Evolutionary conservation across 2,329 filamentous ascomycete species (phyloP).

Genomic region (Hortaea werneckii): DNA sequence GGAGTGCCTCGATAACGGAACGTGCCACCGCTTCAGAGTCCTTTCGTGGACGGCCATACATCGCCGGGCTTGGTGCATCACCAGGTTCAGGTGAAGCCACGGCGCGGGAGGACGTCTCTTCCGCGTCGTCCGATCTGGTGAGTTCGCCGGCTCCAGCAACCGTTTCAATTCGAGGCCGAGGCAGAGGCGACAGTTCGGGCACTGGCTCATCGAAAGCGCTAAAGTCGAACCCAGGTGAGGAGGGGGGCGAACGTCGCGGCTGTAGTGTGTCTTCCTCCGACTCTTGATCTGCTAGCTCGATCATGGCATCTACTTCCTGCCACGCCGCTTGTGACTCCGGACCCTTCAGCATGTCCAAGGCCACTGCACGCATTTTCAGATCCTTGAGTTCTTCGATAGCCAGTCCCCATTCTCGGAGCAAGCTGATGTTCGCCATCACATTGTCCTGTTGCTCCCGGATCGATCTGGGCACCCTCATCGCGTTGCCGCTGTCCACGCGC

Average conservation of each 20-base stretch:
- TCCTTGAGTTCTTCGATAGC: slow-evolving; percentile 77
- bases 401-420: slow-evolving; percentile 69
- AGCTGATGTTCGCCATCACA: slow-evolving; percentile 72
- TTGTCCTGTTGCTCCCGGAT: slow-evolving; percentile 76
- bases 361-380: slow-evolving; percentile 58
- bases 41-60: slow-evolving; percentile 36
- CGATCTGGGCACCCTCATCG: slow-evolving; percentile 65
- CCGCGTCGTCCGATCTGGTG: not conserved
- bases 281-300: slow-evolving; percentile 65
- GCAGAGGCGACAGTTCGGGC: not conserved
- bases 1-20: slow-evolving; percentile 51
- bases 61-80: too few species aligned
- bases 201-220: slow-evolving; percentile 44
- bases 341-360: slow-evolving; percentile 55
- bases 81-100: not conserved
- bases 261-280: slow-evolving; percentile 45
- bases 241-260: slow-evolving; percentile 44
- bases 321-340: slow-evolving; percentile 49
- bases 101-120: not conserved
- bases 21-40: slow-evolving; percentile 50
- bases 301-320: slow-evolving; percentile 78
- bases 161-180: not conserved
- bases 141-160: slow-evolving; percentile 11
- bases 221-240: slow-evolving; percentile 48
- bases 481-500: slow-evolving; percentile 34